Base-by-base conservation (phyloP, 2,329 filamentous ascomycete genomes). In the Helotiales sp. region DNA sequence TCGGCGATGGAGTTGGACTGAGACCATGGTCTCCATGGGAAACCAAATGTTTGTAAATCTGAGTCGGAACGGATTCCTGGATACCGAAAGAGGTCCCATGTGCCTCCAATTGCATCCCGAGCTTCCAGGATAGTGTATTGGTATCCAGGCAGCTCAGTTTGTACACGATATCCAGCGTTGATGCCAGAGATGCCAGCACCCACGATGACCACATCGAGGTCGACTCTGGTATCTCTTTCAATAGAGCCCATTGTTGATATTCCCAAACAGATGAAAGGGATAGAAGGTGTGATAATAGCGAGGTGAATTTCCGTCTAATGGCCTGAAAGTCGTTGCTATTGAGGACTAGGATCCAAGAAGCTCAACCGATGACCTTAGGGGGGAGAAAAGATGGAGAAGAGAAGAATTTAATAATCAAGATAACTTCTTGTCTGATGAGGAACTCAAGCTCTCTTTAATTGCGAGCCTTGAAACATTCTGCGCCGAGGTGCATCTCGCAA, bases 21-120 rank as follows among this genome's bases (percentile, higher is more conserved):
- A 10, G 79, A 80, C 91, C 91, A 94, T 0, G 89, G 89, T 49
- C 87, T 84, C 87, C 91, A 94, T 1, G 85, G 78, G 72, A 93
- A 93, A 20, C 86, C 86, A 68, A 88, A 89, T 0, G 86, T 89
- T 71, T 83, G 84, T 7, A 89, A 80, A 73, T 89, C 87, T 0
- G 86, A 87, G 69, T 89, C 86, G 1, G 87, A 88, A 54, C 87
- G 82, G 70, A 92, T 89, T 7, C 92, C 90, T 0, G 91, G 91
- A 72, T 93, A 95, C 47, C 84, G 86, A 80, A 93, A 95, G 1
- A 93, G 80, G 73, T 91, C 88, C 92, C 92, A 94, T 0, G 92
- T 95, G 1, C 92, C 92, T 1, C 92, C 92, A 6, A 94, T 82
- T 28, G 82, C 80, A 59, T 84, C 81, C 37, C 92, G 87, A 1